Base-by-base conservation (phyloP, 2,329 filamentous ascomycete species). In the Lecanicillium sp. region DNA sequence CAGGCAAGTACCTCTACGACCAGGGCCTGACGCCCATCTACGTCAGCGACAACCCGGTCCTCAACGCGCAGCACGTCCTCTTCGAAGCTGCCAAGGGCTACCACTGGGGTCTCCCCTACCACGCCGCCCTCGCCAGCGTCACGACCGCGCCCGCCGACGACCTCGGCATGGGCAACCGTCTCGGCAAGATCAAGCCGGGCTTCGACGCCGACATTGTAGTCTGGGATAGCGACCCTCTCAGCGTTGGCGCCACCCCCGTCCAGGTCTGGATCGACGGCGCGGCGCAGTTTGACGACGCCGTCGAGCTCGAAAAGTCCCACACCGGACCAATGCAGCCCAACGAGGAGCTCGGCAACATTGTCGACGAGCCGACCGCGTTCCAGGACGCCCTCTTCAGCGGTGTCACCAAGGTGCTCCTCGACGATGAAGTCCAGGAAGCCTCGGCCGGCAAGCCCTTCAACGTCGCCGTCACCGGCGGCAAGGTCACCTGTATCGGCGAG, bases 31-130 rank as follows among this genome's bases (percentile, higher is more conserved):
- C 78, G 0, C 70, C 78, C 1, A 72, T 82, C 17, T 84, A 81
- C 46, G 79, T 84, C n/a, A 79, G 73, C 44, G 79, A 84, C 52
- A 85, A 84, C 52, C 81, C 81, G 0, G 79, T 83, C 0, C 57
- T 83, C 39, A 84, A 83, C 47, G 79, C 79, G 1, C 80, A 84
- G 54, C 79, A 84, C 45, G 77, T 84, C 3, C 62, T 84, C 1
- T 80, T 82, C 34, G 80, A 79, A 50, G 75, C 75, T 8, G 75
- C 73, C 35, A 78, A 77, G 56, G 72, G 59, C 2, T 74, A 74
- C 48, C 71, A 70, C 35, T 80, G 77, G 44, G 76, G 77, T 1
- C 61, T 81, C 40, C 72, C 76, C 0, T 79, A 79, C 47, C 74
- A 80, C 40, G 73, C 64, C 3, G 77, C 77, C 1, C 53, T 81